Conservation (phyloP, 768 basidiomycete species). For the Trametes villosa region DNA sequence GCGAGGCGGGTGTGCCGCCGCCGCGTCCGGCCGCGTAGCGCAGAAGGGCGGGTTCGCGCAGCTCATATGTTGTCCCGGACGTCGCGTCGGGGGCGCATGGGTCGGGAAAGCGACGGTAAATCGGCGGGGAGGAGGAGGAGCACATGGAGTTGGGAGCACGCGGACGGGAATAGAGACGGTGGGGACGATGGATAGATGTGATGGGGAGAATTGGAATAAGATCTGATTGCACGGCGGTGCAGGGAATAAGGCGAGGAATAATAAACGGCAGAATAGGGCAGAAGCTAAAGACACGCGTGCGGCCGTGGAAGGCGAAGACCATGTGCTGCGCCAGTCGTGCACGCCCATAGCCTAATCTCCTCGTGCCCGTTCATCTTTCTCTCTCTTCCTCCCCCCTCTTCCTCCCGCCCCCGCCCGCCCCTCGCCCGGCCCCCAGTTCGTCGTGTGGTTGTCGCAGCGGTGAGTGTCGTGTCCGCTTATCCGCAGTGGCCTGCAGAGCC, state of each 20-base stretch:
- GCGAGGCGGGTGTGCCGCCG: background rate
- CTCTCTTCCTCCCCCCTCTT: conserved; percentile 19
- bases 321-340: conserved; percentile 26
- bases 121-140: conserved; percentile 4
- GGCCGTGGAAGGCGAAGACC: conserved; percentile 24
- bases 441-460: conserved; percentile 22
- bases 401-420: conserved; percentile 20
- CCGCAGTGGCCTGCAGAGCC: background rate
- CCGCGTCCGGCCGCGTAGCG: background rate
- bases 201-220: conserved; percentile 9
- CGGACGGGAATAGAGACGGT: conserved; percentile 21
- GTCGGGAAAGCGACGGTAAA: conserved; percentile 5
- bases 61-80: background rate
- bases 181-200: conserved; percentile 5
- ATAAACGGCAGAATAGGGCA: conserved; percentile 18
- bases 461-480: conserved; percentile 1
- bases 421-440: conserved; percentile 12
- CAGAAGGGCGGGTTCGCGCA: background rate
- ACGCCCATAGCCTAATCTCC: conserved; percentile 21
- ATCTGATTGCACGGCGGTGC: background rate
- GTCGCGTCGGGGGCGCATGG: background rate
- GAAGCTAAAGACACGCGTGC: conserved; percentile 25
- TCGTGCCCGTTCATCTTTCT: conserved; percentile 16
- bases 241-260: conserved; percentile 7
- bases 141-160: conserved; percentile 21